phyloP scores from a whole-genome alignment of 805 yeast genomes.

The Wilhelminamyces savonicus region DNA sequence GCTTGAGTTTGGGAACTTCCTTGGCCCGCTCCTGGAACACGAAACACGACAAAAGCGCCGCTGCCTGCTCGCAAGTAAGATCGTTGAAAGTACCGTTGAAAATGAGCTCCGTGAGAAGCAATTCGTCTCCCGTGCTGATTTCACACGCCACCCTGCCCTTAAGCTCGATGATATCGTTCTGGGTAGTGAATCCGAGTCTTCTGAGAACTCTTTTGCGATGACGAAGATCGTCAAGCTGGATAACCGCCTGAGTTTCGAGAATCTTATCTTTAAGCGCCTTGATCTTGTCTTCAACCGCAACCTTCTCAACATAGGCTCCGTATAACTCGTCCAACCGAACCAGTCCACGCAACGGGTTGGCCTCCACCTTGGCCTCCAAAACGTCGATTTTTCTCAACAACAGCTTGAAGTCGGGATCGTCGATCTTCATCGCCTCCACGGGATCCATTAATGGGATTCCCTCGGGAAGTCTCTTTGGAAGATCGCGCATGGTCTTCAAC shows the following conservation, averaged over 20 bases:
- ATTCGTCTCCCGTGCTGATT: slow-evolving; percentile 85
- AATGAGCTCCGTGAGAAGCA: slow-evolving; percentile 80
- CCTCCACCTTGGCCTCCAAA: slow-evolving; percentile 62
- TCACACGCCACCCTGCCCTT: slow-evolving; percentile 98
- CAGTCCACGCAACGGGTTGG: slow-evolving; percentile 64
- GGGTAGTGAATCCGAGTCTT: slow-evolving; percentile 83
- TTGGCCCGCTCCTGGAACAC: slow-evolving; percentile 96
- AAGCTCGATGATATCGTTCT: slow-evolving; percentile 83
- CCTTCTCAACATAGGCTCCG: slow-evolving; percentile 58
- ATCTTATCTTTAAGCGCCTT: slow-evolving; percentile 59
- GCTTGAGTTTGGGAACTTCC: slow-evolving; percentile 77
- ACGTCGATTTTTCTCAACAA: slow-evolving; percentile 76
- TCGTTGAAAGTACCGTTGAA: slow-evolving; percentile 95
- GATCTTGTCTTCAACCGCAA: slow-evolving; percentile 53
- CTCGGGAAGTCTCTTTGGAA: slow-evolving; percentile 76
- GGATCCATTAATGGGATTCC: slow-evolving; percentile 93
- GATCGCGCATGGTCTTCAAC: slow-evolving; percentile 73
- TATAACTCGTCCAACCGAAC: slow-evolving; percentile 58
- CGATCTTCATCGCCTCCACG: slow-evolving; percentile 85
- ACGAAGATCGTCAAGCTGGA: slow-evolving; percentile 89
- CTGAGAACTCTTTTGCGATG: slow-evolving; percentile 90
- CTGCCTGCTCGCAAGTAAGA: slow-evolving; percentile 82
- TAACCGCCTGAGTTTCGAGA: slow-evolving; percentile 79
- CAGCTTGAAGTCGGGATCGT: slow-evolving; percentile 67
- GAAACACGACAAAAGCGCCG: slow-evolving; percentile 87